Percentiles rank a stretch among this genome's conserved stretches.
phyloP scores from a whole-genome alignment of 2,329 filamentous ascomycete genomes.

The Keithomyces neogunnii region DNA sequence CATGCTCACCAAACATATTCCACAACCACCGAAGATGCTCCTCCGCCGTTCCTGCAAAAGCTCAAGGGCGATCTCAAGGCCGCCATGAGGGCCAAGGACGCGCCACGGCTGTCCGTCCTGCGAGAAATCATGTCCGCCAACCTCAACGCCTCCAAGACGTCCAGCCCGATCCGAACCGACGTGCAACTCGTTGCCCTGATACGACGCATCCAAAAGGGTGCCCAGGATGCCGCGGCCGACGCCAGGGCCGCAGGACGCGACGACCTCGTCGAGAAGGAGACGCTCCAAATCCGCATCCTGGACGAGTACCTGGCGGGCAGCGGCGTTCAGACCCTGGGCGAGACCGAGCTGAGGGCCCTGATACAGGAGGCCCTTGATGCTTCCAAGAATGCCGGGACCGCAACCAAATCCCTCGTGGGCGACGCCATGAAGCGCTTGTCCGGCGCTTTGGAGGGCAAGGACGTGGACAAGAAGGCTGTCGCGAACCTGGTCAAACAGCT shows the following conservation, averaged over 20 bases:
- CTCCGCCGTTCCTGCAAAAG: slow-evolving; percentile 40
- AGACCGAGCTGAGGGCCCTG: slow-evolving; percentile 48
- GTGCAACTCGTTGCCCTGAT: slow-evolving; percentile 60
- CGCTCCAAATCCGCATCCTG: slow-evolving; percentile 54
- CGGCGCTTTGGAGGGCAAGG: slow-evolving; percentile 50
- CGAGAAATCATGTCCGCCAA: slow-evolving; percentile 60
- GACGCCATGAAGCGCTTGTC: slow-evolving; percentile 56
- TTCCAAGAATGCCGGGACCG: slow-evolving; percentile 36
- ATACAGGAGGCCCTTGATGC: slow-evolving; percentile 44
- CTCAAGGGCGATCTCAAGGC: slow-evolving; percentile 55
- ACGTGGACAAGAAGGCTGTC: slow-evolving; percentile 54
- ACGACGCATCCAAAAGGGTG: slow-evolving; percentile 50
- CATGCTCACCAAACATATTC: slow-evolving; percentile 22
- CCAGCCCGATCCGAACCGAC: slow-evolving; percentile 61
- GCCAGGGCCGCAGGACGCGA: slow-evolving; percentile 54
- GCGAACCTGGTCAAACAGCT: slow-evolving; percentile 51
- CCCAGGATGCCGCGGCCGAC: slow-evolving; percentile 52
- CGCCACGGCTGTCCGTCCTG: slow-evolving; percentile 57
- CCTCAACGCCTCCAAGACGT: slow-evolving; percentile 68
- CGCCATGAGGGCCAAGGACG: slow-evolving; percentile 58
- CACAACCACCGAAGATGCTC: slow-evolving; percentile 23
- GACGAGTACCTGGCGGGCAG: slow-evolving; percentile 55
- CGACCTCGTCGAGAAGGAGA: slow-evolving; percentile 65
- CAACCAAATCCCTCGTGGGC: slow-evolving; percentile 42
- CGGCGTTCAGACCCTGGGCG: slow-evolving; percentile 48